Percentiles rank a stretch among this genome's conserved stretches.
Evolutionary conservation across 2,329 filamentous ascomycete species (phyloP).

Genomic region (Arthrobotrys entomopaga): DNA sequence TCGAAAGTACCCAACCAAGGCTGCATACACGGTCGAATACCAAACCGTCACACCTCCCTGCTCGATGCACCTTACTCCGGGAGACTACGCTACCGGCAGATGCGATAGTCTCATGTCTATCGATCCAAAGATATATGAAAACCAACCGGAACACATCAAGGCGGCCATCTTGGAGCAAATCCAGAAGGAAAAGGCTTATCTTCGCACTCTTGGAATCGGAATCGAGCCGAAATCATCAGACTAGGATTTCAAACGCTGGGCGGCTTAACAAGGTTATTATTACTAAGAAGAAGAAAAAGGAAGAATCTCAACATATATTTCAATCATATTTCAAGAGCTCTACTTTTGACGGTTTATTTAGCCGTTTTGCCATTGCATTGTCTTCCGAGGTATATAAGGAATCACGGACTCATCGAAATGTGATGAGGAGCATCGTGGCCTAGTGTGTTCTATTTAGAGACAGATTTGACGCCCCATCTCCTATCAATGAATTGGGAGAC

Average conservation of each 20-base stretch:
- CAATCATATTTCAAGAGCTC: too few relatives aligned
- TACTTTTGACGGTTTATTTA: too few relatives aligned
- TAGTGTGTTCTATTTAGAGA: too few relatives aligned
- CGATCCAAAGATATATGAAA: slow-evolving; percentile 29
- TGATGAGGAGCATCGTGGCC: too few relatives aligned
- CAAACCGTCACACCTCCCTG: slow-evolving; percentile 15
- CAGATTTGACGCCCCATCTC: too few relatives aligned
- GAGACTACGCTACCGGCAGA: slow-evolving; percentile 13
- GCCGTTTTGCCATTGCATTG: too few relatives aligned
- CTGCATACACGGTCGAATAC: slow-evolving; percentile 22
- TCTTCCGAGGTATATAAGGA: too few relatives aligned
- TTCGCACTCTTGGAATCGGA: slow-evolving; percentile 31
- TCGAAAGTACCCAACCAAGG: slow-evolving; percentile 26
- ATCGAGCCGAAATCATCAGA: slow-evolving; percentile 11
- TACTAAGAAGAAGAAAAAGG: too few relatives aligned
- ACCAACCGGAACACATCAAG: slow-evolving; percentile 31
- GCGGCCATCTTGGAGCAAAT: slow-evolving; percentile 26
- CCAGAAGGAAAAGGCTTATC: slow-evolving; percentile 27
- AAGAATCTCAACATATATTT: neutral
- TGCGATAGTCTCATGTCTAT: slow-evolving; percentile 24
- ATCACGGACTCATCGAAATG: too few relatives aligned
- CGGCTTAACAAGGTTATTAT: too few relatives aligned
- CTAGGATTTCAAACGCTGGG: too few relatives aligned
- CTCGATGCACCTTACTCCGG: slow-evolving; percentile 24
- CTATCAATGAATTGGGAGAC: too few relatives aligned